phyloP scores from a whole-genome alignment of 371 early-diverging fungal genomes.

The Actinomortierella wolfii region DNA sequence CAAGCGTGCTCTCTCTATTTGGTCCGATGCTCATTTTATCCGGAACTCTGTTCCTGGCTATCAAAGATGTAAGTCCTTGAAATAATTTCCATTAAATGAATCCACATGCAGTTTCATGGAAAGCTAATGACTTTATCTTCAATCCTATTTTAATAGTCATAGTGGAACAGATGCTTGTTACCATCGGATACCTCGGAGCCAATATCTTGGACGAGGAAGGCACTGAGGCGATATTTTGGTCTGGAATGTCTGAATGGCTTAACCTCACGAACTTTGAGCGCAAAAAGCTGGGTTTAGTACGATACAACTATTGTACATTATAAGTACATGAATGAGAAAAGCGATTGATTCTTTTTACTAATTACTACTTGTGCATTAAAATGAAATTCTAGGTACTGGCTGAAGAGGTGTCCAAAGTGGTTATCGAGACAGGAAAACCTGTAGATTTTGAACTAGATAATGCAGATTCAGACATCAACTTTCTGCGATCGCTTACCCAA shows the following conservation, averaged over 20 bases:
- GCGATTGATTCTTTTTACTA: background rate
- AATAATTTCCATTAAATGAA: background rate
- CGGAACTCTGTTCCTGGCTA: slow-evolving; percentile 28
- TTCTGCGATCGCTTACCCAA: slow-evolving; percentile 20
- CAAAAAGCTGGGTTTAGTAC: slow-evolving; percentile 23
- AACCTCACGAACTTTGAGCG: slow-evolving; percentile 16
- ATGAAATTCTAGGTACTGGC: slow-evolving; percentile 17
- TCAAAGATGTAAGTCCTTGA: slow-evolving; percentile 27
- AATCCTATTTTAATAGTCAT: slow-evolving; percentile 7
- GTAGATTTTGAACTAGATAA: slow-evolving; percentile 32
- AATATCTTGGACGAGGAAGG: slow-evolving; percentile 11
- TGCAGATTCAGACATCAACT: slow-evolving; percentile 13
- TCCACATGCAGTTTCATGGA: background rate
- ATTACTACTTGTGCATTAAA: background rate
- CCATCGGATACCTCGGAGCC: slow-evolving; percentile 20
- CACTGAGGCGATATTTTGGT: slow-evolving; percentile 10
- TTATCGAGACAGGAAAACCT: slow-evolving; percentile 14
- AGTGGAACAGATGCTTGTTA: slow-evolving; percentile 24
- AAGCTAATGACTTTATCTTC: too few relatives aligned
- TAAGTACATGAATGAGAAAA: background rate
- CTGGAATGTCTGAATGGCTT: slow-evolving; percentile 27
- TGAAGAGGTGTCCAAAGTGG: slow-evolving; percentile 29
- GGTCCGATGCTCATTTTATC: slow-evolving; percentile 37
- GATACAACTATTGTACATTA: background rate
- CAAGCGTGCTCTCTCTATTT: slow-evolving; percentile 19